Evolutionary conservation across 75 land plant species (phyloP).

Genomic region (Isoetes taiwanensis): DNA sequence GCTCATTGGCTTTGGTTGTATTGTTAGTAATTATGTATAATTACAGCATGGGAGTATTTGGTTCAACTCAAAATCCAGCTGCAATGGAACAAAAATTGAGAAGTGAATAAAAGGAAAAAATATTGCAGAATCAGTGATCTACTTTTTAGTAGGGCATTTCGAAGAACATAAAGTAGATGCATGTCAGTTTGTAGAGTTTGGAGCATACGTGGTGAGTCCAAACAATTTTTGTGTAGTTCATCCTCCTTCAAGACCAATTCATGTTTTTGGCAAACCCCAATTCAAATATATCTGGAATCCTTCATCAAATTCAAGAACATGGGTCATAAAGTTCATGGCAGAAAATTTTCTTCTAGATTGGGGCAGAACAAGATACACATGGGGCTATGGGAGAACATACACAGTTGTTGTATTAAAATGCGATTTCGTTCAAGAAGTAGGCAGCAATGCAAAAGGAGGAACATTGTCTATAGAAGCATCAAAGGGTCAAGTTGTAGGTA

Average conservation of each 20-base stretch:
- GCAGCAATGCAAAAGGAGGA: conserved; percentile 22
- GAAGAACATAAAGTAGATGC: conserved; percentile 30
- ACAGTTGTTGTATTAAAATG: conserved; percentile 36
- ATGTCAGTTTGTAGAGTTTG: conserved; percentile 19
- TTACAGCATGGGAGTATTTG: no score
- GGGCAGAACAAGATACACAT: background rate
- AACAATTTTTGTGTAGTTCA: conserved; percentile 21
- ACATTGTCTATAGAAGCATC: conserved; percentile 17
- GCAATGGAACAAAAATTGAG: no score
- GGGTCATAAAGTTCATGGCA: background rate
- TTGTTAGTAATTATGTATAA: no score
- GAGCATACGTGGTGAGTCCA: conserved; percentile 30
- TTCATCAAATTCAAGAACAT: background rate
- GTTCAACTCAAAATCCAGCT: no score
- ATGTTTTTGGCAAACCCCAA: conserved; percentile 15
- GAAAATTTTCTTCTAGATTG: background rate
- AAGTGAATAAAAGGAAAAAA: no score
- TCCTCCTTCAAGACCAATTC: conserved; percentile 19
- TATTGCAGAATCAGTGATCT: no score
- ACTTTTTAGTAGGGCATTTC: no score
- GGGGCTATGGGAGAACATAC: conserved; percentile 24
- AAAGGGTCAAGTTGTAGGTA: conserved; percentile 6
- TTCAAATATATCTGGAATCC: conserved; percentile 31
- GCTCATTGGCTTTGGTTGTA: no score
- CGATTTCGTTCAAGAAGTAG: conserved; percentile 19